These are phyloP conservation scores for Phlyctochytrium planicorne DNA, from an alignment of 192 early-diverging fungal species.

Conservation along the genomic window DNA sequence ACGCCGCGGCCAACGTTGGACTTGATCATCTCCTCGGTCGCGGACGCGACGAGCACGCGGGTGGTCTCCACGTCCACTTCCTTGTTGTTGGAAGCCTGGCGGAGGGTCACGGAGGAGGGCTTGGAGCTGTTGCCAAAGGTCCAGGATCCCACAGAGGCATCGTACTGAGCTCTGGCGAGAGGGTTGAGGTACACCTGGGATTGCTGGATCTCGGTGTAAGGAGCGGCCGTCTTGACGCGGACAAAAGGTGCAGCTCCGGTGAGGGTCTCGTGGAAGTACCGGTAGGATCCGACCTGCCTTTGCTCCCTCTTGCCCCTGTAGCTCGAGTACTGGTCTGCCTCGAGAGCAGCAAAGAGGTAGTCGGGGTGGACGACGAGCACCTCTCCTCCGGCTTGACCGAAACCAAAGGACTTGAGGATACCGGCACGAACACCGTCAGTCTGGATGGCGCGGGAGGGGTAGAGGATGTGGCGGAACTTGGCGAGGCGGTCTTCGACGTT, in stretches of 20 bases:
- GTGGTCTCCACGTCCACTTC: slow-evolving; percentile 56
- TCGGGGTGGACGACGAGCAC: slow-evolving; percentile 84
- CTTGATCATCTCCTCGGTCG: slow-evolving; percentile 34
- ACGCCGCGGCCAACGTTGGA: slow-evolving; percentile 31
- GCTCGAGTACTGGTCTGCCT: slow-evolving; percentile 63
- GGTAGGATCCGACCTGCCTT: slow-evolving; percentile 79
- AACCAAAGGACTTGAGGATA: slow-evolving; percentile 91
- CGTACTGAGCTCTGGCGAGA: slow-evolving; percentile 75
- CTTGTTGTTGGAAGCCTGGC: slow-evolving; percentile 23
- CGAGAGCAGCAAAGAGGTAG: slow-evolving; percentile 75
- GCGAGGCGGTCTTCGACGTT: slow-evolving; percentile 75
- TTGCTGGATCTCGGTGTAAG: slow-evolving; percentile 82
- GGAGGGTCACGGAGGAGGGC: background rate
- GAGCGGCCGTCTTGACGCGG: slow-evolving; percentile 80
- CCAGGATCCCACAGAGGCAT: slow-evolving; percentile 69
- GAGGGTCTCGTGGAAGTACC: slow-evolving; percentile 87
- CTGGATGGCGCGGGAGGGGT: slow-evolving; percentile 81
- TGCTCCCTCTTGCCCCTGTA: slow-evolving; percentile 69
- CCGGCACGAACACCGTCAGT: slow-evolving; percentile 89
- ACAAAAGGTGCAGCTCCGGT: slow-evolving; percentile 80
- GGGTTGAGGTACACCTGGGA: slow-evolving; percentile 85
- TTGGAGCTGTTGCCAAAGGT: slow-evolving; percentile 49
- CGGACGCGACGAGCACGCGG: slow-evolving; percentile 42
- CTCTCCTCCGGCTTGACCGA: slow-evolving; percentile 93
- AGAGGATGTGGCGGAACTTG: slow-evolving; percentile 77